These are phyloP conservation scores for Cercospora janseana DNA, from an alignment of 2,329 filamentous ascomycete species.

Conservation along the genomic window DNA sequence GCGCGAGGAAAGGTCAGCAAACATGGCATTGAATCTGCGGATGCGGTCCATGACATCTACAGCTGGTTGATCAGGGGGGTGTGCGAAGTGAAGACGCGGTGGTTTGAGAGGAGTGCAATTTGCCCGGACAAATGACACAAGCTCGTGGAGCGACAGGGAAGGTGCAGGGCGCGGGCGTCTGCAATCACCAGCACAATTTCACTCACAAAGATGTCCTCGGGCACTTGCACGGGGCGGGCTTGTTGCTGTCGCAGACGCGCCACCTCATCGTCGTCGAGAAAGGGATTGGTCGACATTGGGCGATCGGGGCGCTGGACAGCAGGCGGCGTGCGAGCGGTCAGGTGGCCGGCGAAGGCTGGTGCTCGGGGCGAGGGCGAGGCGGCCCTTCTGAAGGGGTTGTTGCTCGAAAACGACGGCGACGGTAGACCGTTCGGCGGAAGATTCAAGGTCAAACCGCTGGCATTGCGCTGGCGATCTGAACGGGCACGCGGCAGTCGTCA, in stretches of 20 bases:
- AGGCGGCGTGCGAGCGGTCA: conserved; percentile 14
- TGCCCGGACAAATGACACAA: conserved; percentile 26
- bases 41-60: conserved; percentile 41
- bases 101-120: conserved; percentile 13
- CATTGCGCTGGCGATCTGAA: conserved; percentile 49
- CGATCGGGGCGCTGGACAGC: conserved; percentile 53
- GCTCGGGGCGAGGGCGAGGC: conserved; percentile 46
- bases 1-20: conserved; percentile 44
- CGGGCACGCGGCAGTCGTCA: conserved; percentile 13
- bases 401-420: conserved; percentile 64
- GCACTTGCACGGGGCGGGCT: conserved; percentile 48
- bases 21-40: conserved; percentile 40
- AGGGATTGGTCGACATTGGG: conserved; percentile 69
- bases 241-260: conserved; percentile 11
- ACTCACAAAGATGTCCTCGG: conserved; percentile 77
- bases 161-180: conserved; percentile 17
- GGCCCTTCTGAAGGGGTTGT: conserved; percentile 75
- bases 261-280: conserved; percentile 53
- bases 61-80: conserved; percentile 9
- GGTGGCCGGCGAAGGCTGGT: conserved; percentile 11
- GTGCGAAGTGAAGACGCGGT: conserved; percentile 3
- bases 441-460: conserved; percentile 21
- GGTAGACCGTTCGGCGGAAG: conserved; percentile 6
- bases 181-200: conserved; percentile 13
- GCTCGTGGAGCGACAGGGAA: conserved; percentile 23